Conservation (phyloP, 305 asterid species). For the Coffea humblotiana region DNA sequence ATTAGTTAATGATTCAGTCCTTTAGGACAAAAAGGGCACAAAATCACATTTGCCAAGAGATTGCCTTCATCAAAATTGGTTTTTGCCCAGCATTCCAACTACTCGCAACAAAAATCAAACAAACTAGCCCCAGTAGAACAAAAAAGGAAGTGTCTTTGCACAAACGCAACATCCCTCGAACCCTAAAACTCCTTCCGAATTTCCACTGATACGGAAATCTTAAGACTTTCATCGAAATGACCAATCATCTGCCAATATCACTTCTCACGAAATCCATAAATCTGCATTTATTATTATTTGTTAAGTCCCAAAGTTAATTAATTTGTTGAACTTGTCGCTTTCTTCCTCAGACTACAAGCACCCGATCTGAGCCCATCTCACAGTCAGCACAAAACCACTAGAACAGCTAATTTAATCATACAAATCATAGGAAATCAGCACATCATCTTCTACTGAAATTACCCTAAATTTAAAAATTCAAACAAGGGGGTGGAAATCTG, state of each 20-base stretch:
- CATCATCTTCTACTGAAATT: not conserved
- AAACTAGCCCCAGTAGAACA: too few species aligned
- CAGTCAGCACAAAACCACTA: too few species aligned
- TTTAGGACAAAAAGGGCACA: too few species aligned
- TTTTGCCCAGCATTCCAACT: not conserved
- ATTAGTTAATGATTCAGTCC: not conserved
- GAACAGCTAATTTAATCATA: not conserved
- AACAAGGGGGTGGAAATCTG: not conserved
- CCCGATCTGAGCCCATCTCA: too few species aligned
- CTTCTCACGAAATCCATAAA: not conserved
- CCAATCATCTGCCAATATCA: not conserved
- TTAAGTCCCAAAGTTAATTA: not conserved
- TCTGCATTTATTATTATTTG: not conserved
- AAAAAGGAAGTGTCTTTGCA: too few species aligned
- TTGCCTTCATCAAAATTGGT: not conserved
- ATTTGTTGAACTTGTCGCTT: not conserved
- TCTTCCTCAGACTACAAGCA: too few species aligned
- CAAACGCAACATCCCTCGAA: not conserved
- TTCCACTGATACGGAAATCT: not conserved
- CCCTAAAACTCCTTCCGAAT: too few species aligned
- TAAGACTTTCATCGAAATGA: not conserved
- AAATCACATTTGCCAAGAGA: not conserved
- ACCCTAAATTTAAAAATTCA: not conserved
- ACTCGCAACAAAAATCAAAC: not conserved
- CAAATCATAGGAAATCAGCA: not conserved